A percentile compares a stretch with the other conserved stretches of the same genome.
These are phyloP conservation scores for Xylaria sp. DNA, from an alignment of 2,329 filamentous ascomycete genomes.

Conservation along the genomic window DNA sequence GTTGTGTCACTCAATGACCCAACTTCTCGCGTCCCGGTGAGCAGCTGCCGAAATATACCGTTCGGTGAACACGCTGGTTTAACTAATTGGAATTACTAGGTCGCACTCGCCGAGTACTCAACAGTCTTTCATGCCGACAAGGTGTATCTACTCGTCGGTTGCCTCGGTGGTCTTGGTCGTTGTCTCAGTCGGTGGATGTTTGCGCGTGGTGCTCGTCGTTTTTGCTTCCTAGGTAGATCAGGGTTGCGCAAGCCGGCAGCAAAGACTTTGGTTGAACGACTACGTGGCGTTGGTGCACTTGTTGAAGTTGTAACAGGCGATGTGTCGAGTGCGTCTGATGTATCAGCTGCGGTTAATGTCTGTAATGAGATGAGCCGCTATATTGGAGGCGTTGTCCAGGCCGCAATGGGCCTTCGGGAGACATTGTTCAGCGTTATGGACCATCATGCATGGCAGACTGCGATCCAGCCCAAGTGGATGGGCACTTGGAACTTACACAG, in stretches of 20 bases:
- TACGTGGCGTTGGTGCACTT: neutral
- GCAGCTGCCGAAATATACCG: neutral
- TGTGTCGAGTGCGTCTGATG: neutral
- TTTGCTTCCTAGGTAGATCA: neutral
- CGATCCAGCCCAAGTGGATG: slow-evolving; percentile 35
- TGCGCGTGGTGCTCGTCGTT: neutral
- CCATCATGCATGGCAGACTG: slow-evolving; percentile 35
- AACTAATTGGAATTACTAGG: neutral
- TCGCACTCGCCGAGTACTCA: neutral
- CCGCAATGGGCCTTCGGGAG: slow-evolving; percentile 49
- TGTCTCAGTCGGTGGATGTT: neutral
- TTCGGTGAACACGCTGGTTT: neutral
- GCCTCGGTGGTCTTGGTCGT: neutral
- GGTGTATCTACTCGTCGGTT: neutral
- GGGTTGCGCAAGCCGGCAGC: neutral
- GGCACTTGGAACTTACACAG: slow-evolving; percentile 44
- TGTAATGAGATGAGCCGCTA: neutral
- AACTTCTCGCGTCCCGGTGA: neutral
- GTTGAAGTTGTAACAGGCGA: neutral
- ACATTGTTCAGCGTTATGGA: slow-evolving; percentile 39
- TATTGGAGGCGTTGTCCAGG: slow-evolving; percentile 31
- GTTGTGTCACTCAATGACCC: slow-evolving; percentile 38
- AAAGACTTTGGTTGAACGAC: neutral
- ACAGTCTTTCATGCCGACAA: neutral
- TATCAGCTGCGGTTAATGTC: neutral